Evolutionary conservation across 345 rosid species (phyloP).

Genomic region (Camelina laxa): DNA sequence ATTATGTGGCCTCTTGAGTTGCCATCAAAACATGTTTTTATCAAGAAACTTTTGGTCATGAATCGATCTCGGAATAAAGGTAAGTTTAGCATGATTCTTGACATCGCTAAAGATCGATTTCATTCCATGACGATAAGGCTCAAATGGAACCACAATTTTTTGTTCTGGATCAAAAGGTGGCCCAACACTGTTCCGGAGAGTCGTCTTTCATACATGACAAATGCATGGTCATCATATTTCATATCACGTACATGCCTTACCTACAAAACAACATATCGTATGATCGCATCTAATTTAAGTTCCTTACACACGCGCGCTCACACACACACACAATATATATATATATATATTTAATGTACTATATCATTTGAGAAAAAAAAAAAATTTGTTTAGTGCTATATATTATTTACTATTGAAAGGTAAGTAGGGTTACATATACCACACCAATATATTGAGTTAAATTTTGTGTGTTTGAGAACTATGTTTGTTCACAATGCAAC

Average conservation of each 20-base stretch:
- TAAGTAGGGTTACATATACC: neutral
- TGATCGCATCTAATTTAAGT: neutral
- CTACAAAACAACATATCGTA: neutral
- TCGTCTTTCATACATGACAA: constrained; percentile 6
- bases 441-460: neutral
- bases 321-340: neutral
- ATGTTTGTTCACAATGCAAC: neutral
- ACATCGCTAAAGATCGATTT: constrained; percentile 24
- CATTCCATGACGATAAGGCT: constrained; percentile 38
- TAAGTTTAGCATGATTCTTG: constrained; percentile 26
- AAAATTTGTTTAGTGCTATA: no score
- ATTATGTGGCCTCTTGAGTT: constrained; percentile 29
- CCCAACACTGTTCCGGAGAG: constrained; percentile 40
- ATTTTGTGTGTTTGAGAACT: neutral
- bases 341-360: neutral
- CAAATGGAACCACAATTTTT: neutral
- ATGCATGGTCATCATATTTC: constrained; percentile 16
- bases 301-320: no score
- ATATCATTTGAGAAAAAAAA: neutral
- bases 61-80: constrained; percentile 33
- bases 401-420: neutral
- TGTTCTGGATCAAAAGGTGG: constrained; percentile 7
- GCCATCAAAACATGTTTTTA: constrained; percentile 4
- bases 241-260: constrained; percentile 16
- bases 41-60: constrained; percentile 12